Conservation (phyloP, 1,139 yeast species). For the Nakaseomyces bracarensis region DNA sequence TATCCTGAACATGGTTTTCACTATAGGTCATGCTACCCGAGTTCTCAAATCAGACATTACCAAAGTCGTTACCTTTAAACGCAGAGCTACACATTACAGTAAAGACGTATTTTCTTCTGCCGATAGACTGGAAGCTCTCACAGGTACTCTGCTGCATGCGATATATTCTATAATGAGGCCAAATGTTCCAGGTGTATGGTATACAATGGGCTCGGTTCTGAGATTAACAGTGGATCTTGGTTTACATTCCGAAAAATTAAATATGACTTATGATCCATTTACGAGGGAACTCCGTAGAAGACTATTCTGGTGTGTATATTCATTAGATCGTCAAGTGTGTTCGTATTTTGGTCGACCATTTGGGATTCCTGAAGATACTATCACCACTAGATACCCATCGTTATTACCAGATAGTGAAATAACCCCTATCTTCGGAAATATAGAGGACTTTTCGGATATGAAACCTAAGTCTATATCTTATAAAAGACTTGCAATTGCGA, state of each 20-base stretch:
- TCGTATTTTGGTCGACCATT: conserved; percentile 66
- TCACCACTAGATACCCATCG: conserved; percentile 62
- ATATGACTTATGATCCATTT: conserved; percentile 43
- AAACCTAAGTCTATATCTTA: conserved; percentile 46
- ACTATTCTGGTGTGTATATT: conserved; percentile 82
- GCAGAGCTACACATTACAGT: conserved; percentile 56
- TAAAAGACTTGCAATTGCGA: conserved; percentile 55
- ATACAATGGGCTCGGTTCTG: conserved; percentile 70
- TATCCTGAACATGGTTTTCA: conserved; percentile 67
- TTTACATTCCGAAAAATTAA: conserved; percentile 53
- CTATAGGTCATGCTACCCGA: conserved; percentile 69
- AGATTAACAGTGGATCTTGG: conserved; percentile 79
- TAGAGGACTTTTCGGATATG: conserved; percentile 29
- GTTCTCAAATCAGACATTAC: conserved; percentile 61
- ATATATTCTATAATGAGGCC: conserved; percentile 70
- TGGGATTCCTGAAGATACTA: conserved; percentile 65
- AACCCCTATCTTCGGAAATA: conserved; percentile 29
- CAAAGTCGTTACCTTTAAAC: conserved; percentile 63
- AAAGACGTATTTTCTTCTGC: conserved; percentile 50
- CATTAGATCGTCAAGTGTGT: conserved; percentile 72
- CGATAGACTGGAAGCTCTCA: conserved; percentile 63
- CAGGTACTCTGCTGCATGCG: conserved; percentile 61
- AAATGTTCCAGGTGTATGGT: conserved; percentile 88
- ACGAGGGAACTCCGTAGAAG: conserved; percentile 65
- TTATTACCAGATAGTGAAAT: conserved; percentile 63